Conservation (phyloP, 768 basidiomycete genomes). For the Gautieria morchelliformis region DNA sequence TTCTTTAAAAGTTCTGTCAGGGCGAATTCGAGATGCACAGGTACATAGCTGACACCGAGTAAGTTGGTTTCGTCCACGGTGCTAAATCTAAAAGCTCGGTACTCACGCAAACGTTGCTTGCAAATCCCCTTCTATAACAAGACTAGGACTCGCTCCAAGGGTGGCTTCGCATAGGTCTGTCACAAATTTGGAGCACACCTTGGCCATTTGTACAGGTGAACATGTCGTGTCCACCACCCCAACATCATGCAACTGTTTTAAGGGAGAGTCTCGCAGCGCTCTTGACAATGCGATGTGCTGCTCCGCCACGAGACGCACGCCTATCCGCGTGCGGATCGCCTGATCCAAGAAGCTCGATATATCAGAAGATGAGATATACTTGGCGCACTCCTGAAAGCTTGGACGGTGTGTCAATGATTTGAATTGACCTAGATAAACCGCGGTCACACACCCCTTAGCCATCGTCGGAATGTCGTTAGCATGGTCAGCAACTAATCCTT, state of each 20-base stretch:
- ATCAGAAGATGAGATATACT: conserved; percentile 75
- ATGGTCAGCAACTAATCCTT: conserved; percentile 63
- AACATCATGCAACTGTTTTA: conserved; percentile 29
- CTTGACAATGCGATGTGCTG: conserved; percentile 82
- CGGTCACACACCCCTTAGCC: conserved; percentile 63
- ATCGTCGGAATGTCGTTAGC: conserved; percentile 84
- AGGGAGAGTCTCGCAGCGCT: conserved; percentile 29
- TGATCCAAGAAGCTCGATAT: conserved; percentile 75
- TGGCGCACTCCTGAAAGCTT: conserved; percentile 79
- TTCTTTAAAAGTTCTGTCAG: conserved; percentile 88
- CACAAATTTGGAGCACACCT: conserved; percentile 78
- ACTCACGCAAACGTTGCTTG: conserved; percentile 75
- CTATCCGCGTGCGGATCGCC: conserved; percentile 79
- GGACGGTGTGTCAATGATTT: background rate
- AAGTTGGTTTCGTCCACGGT: background rate
- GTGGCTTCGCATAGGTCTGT: conserved; percentile 78
- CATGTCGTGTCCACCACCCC: conserved; percentile 71
- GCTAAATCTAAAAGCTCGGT: background rate
- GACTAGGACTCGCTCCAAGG: conserved; percentile 56
- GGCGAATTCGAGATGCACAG: conserved; percentile 87
- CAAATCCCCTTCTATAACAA: conserved; percentile 61
- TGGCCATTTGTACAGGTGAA: conserved; percentile 64
- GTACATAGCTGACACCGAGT: conserved; percentile 55
- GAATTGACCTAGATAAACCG: background rate
- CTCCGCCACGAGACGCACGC: conserved; percentile 81